Conservation (phyloP, 805 yeast species). For the Wickerhamomyces xylosicus region DNA sequence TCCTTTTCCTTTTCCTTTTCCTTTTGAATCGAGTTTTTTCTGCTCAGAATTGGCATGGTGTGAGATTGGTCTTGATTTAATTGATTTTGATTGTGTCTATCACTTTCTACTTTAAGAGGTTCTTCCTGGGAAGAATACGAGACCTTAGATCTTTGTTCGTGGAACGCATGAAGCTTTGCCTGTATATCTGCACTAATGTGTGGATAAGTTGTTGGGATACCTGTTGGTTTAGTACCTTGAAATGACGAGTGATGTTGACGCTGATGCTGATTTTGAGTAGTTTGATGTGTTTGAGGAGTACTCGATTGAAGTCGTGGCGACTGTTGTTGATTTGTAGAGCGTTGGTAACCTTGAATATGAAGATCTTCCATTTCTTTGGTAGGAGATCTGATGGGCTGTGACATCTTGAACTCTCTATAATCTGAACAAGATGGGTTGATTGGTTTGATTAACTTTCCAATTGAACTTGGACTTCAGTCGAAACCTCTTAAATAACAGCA, state of each 20-base stretch:
- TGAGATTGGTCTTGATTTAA: background rate
- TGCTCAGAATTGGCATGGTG: background rate
- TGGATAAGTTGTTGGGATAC: conserved; percentile 19
- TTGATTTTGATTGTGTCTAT: background rate
- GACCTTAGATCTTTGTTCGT: conserved; percentile 46
- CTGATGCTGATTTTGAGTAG: too few species aligned
- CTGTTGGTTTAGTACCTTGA: conserved; percentile 12
- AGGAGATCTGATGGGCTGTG: background rate
- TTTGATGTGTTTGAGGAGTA: too few species aligned
- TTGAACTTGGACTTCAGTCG: too few species aligned
- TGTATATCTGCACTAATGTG: conserved; percentile 66
- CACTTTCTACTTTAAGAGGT: background rate
- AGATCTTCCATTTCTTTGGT: background rate
- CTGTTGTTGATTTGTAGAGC: too few species aligned
- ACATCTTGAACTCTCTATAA: background rate
- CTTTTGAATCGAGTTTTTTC: background rate
- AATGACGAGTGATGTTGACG: too few species aligned
- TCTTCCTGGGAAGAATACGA: background rate
- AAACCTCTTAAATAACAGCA: too few species aligned
- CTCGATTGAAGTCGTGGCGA: background rate
- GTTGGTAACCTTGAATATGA: background rate
- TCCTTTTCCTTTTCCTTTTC: background rate
- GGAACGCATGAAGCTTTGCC: conserved; percentile 81
- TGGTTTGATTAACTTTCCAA: too few species aligned
- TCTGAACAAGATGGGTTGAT: too few species aligned